These are phyloP conservation scores for Microthlaspi erraticum DNA, from an alignment of 345 rosid genomes.

Conservation along the genomic window DNA sequence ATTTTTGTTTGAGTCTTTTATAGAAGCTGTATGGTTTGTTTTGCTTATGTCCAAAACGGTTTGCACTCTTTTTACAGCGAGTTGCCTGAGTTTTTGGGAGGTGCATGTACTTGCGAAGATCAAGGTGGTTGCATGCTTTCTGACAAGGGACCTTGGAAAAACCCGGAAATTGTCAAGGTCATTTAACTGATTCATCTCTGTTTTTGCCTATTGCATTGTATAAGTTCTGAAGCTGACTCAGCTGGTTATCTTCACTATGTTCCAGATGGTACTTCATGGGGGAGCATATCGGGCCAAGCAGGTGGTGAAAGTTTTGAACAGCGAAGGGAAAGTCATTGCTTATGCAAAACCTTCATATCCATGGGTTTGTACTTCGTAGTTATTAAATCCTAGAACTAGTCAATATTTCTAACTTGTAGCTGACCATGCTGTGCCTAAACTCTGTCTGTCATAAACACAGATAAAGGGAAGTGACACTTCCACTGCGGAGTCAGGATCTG, in stretches of 20 bases:
- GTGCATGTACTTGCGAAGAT: constrained; percentile 46
- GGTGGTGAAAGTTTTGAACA: constrained; percentile 85
- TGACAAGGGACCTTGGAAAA: constrained; percentile 52
- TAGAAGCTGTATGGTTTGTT: background rate
- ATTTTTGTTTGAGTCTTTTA: background rate
- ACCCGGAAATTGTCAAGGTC: constrained; percentile 48
- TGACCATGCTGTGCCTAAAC: background rate
- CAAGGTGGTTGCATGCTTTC: constrained; percentile 50
- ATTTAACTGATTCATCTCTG: background rate
- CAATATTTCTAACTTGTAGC: constrained; percentile 2
- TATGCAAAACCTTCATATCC: constrained; percentile 84
- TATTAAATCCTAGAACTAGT: background rate
- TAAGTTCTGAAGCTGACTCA: constrained; percentile 7
- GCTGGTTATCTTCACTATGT: constrained; percentile 33
- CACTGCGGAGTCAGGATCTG: constrained; percentile 99
- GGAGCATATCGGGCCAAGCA: constrained; percentile 80
- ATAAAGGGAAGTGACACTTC: constrained; percentile 97
- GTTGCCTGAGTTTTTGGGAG: constrained; percentile 50
- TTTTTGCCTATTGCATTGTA: background rate
- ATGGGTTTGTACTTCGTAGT: constrained; percentile 63
- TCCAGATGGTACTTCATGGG: constrained; percentile 85
- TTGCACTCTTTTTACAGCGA: constrained; percentile 28
- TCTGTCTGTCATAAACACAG: constrained; percentile 46
- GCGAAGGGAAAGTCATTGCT: constrained; percentile 89
- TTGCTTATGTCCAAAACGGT: constrained; percentile 2